Base-by-base conservation (phyloP, 2,329 filamentous ascomycete genomes). In the Bretziella fagacearum region DNA sequence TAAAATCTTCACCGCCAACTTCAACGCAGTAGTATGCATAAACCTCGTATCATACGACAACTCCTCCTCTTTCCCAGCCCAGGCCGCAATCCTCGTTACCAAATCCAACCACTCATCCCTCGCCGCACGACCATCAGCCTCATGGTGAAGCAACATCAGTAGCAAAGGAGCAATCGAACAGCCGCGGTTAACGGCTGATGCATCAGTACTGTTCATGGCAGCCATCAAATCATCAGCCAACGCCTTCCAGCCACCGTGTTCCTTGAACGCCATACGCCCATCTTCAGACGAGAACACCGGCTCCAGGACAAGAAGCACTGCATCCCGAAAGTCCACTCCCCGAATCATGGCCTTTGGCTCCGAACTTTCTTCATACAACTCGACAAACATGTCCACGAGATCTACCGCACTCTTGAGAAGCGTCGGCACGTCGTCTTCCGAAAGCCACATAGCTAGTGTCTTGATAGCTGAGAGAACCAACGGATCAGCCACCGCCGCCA, bases 381-480 rank as follows among this genome's bases (percentile, higher is more conserved):
- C 74, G 45, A 79, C 56, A 26, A 81, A 64, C 65, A 82, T 70
- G 53, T 82, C 79, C 51, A 67, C 68, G 43, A 82, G 59, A 0
- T 74, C 76, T 0, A 68, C 66, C 8, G 68, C 70, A 54, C 79
- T 71, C 42, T 63, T 68, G 8, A 75, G 63, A 32, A 81, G 56
- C 6, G 63, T 59, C 11, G 75, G 70, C 33, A 74, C 75, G 33
- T 81, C 77, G 48, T 83, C 78, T 52, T 83, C 79, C 6, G 74
- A 65, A n/a, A 82, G 62, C 79, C 79, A 83, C 15, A 81, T 65
- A 1, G 75, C 69, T 25, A 82, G 55, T 0, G 71, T 62, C 37
- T 74, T 63, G 18, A 81, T 59, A 0, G 72, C 69, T 2, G 77
- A 70, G 2, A 78, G 65, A 1, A 79, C 64, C 6, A 82, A 63